Evolutionary conservation across 2,329 filamentous ascomycete species (phyloP).

Genomic region (Xylaria sp.): DNA sequence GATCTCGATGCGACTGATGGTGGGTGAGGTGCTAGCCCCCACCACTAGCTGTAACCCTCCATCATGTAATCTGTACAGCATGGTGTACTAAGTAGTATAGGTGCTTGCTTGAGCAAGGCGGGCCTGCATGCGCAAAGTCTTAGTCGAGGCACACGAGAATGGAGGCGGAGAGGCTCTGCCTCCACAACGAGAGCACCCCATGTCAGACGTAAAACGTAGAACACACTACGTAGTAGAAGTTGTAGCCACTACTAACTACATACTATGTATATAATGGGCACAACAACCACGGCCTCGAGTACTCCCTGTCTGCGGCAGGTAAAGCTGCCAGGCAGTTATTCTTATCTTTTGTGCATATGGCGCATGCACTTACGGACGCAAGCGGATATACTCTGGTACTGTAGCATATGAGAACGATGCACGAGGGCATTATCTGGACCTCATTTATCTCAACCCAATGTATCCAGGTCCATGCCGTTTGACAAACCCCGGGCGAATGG

Average conservation of each 20-base stretch:
- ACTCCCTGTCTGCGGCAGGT: not conserved
- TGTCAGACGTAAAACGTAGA: not conserved
- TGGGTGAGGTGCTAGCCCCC: conserved; percentile 20
- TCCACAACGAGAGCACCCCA: conserved; percentile 21
- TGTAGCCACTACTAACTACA: not conserved
- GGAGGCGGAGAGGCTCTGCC: conserved; percentile 37
- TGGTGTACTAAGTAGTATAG: not conserved
- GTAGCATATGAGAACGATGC: not conserved
- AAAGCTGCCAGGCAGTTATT: conserved; percentile 5
- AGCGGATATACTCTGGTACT: not conserved
- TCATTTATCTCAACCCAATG: not conserved
- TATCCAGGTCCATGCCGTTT: not conserved
- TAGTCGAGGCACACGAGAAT: conserved; percentile 22
- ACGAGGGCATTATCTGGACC: not conserved
- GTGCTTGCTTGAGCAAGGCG: conserved; percentile 12
- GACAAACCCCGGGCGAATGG: not conserved
- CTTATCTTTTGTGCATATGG: not conserved
- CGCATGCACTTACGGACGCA: not conserved
- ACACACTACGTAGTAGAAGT: not conserved
- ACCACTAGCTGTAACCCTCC: conserved; percentile 29
- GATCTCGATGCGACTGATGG: conserved; percentile 29
- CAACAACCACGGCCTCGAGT: conserved; percentile 1
- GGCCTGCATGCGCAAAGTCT: conserved; percentile 22
- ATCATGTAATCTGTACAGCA: conserved; percentile 13
- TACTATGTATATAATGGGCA: not conserved